Evolutionary conservation across 495 filamentous ascomycete genomes (phyloP).

Genomic region (Talaromyces nanjingensis): DNA sequence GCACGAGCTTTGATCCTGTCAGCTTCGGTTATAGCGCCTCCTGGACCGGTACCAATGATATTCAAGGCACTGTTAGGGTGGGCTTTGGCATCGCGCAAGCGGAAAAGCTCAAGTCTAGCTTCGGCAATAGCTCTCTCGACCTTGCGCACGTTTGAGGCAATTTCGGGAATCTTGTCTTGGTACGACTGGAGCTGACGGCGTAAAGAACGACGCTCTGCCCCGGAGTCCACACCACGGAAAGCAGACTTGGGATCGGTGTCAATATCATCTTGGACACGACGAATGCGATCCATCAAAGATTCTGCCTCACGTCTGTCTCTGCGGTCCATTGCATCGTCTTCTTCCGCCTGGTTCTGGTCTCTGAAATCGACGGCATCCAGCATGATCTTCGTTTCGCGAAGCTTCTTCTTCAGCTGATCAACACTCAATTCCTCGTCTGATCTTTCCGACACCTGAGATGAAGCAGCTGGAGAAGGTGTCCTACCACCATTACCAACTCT

Average conservation of each 20-base stretch:
- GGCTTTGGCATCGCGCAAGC: constrained; percentile 84
- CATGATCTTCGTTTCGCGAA: constrained; percentile 89
- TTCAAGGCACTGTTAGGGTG: constrained; percentile 75
- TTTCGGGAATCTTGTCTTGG: constrained; percentile 82
- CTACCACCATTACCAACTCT: constrained; percentile 64
- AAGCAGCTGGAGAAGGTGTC: constrained; percentile 66
- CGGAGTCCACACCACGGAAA: constrained; percentile 66
- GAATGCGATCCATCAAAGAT: constrained; percentile 85
- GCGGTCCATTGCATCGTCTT: constrained; percentile 87
- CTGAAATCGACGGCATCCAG: constrained; percentile 97
- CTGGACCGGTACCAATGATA: constrained; percentile 89
- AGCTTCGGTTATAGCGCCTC: constrained; percentile 84
- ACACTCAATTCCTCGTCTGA: constrained; percentile 75
- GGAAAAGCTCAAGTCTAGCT: constrained; percentile 87
- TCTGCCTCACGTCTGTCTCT: constrained; percentile 88
- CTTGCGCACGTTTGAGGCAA: constrained; percentile 85
- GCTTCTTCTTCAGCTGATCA: constrained; percentile 86
- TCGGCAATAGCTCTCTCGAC: constrained; percentile 91
- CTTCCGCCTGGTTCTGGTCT: constrained; percentile 81
- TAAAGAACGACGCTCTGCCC: constrained; percentile 76
- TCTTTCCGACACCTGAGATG: constrained; percentile 62
- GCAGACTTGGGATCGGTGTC: constrained; percentile 80
- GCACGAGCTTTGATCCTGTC: constrained; percentile 92
- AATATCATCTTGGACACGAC: constrained; percentile 95
- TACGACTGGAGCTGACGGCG: constrained; percentile 83